These are phyloP conservation scores for Aspergillus caelatus DNA, from an alignment of 2,329 filamentous ascomycete species.

Conservation along the genomic window DNA sequence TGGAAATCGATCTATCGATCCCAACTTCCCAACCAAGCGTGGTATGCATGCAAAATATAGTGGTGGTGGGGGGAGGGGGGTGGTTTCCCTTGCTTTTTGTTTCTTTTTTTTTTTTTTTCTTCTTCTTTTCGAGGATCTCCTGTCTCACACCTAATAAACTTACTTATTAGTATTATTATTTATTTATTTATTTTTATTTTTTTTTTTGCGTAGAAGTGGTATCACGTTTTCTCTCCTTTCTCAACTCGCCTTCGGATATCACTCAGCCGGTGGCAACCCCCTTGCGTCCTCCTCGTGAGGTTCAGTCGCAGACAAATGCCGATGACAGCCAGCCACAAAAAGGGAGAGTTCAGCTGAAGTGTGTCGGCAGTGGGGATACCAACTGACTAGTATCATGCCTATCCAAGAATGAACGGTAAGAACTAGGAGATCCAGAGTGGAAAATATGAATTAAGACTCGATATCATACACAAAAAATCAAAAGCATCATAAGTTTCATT, in stretches of 20 bases:
- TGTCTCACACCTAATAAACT: no score
- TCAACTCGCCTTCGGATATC: not conserved
- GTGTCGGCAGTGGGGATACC: slow-evolving; percentile 3
- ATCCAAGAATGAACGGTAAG: not conserved
- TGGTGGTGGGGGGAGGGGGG: not conserved
- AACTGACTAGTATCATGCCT: not conserved
- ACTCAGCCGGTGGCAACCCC: not conserved
- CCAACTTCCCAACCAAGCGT: slow-evolving; percentile 5
- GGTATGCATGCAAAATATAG: slow-evolving; percentile 2
- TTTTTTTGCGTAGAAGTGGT: not conserved
- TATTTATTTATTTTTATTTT: not conserved
- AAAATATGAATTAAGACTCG: not conserved
- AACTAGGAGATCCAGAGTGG: not conserved
- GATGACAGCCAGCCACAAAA: slow-evolving; percentile 22
- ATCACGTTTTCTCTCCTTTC: not conserved
- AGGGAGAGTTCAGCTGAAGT: slow-evolving; percentile 12
- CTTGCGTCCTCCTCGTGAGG: slow-evolving; percentile 18
- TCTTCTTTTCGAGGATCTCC: no score
- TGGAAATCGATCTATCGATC: slow-evolving; percentile 23
- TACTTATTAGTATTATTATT: no score
- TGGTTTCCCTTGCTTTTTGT: not conserved
- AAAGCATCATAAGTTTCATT: slow-evolving; percentile 2
- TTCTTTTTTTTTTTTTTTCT: not conserved
- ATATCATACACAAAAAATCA: not conserved
- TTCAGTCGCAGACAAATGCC: slow-evolving; percentile 8